These are phyloP conservation scores for Juncus inflexus DNA, from an alignment of 176 grass and related monocot genomes.

Conservation along the genomic window DNA sequence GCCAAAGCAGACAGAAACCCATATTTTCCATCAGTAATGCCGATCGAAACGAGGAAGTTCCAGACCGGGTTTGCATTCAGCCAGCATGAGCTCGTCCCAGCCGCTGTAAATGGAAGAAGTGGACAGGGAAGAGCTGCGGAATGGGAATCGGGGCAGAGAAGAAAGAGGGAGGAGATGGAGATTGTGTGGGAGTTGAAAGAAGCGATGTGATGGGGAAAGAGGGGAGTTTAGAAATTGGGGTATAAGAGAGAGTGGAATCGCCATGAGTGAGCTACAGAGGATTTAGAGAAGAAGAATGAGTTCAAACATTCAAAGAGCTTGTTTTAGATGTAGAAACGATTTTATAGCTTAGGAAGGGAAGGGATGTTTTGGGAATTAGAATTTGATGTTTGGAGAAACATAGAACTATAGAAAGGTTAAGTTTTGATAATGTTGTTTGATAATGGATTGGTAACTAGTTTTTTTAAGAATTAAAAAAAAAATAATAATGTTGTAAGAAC, in stretches of 20 bases:
- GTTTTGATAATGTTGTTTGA: too few species aligned
- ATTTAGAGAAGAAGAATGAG: too few species aligned
- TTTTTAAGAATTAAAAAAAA: too few species aligned
- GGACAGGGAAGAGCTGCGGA: constrained; percentile 12
- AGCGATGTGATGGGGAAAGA: constrained; percentile 11
- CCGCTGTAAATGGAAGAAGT: constrained; percentile 41
- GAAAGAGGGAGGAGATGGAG: neutral
- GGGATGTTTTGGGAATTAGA: too few species aligned
- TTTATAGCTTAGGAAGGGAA: too few species aligned
- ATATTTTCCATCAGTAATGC: constrained; percentile 30
- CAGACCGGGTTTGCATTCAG: constrained; percentile 27
- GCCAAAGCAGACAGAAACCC: constrained; percentile 32
- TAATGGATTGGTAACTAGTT: too few species aligned
- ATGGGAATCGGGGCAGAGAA: neutral
- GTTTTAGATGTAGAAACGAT: too few species aligned
- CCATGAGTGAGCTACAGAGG: neutral
- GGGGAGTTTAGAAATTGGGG: neutral
- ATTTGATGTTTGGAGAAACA: too few species aligned
- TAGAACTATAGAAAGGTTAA: too few species aligned
- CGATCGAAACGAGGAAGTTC: constrained; percentile 29
- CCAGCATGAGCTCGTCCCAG: constrained; percentile 60
- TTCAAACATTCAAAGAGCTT: too few species aligned
- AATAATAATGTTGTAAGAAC: too few species aligned
- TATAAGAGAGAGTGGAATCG: constrained; percentile 3
- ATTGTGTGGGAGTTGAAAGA: neutral